Evolutionary conservation across 2,329 filamentous ascomycete species (phyloP), one percentile per base, ranked within the genome.

Genomic region (Xylaria sp.): DNA sequence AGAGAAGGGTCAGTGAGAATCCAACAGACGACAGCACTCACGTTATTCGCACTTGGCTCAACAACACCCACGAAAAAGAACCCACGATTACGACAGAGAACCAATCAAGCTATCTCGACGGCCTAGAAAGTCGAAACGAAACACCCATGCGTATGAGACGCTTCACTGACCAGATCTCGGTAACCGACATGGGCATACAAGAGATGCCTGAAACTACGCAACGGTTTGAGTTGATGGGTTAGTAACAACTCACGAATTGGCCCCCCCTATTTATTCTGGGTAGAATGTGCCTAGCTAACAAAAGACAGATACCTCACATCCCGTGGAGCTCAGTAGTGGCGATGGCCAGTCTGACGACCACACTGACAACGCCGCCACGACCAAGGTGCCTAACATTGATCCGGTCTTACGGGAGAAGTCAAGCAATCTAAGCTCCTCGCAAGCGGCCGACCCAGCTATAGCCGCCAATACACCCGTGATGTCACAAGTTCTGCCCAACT

Each of bases 11-110:
- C 23, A 74, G 74, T 61, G 75, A 76, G 2, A 72, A 72, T 2
- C 73, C 74, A 3, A 79, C 77, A 0, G 78, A 81, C 46, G 79
- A 82, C 49, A 75, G 76, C 30, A 75, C 77, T 47, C 73, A 75
- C 57, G 76, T 78, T 42, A 80, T 85, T 65, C 68, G 77, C 9
- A 77, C 75, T 1, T 86, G 83, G 83, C 76, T 85, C 56, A 76
- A 75, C 55, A 77, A 76, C 7, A 58, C 47, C 3, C 34, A 60
- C 52, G 72, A 74, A 51, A 83, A 83, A 65, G 74, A 76, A 0
- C 69, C 73, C 1, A 81, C 80, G 0, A 68, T 78, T 55, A 78
- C 77, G 2, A 79, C 76, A 3, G 78, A 79, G 1, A 77, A 79
- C n/a, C 69, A 73, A 0, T 70, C 72, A 0, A 68, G 69, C 4